Conservation (phyloP, 2,329 filamentous ascomycete genomes). For the Botrytis aclada region DNA sequence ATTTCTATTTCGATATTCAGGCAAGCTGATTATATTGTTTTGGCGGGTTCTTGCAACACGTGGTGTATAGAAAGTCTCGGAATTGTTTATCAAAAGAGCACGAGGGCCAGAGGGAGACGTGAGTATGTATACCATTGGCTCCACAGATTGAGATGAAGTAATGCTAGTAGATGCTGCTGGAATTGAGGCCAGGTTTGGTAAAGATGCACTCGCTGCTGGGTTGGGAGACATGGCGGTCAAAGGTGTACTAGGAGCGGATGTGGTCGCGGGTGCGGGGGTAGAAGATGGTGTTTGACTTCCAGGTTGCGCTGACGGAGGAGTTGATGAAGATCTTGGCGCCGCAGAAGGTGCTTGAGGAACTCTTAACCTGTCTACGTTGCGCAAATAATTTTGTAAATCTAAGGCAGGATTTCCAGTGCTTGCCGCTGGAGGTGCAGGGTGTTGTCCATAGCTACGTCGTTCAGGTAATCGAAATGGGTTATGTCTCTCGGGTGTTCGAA, state of each 20-base stretch:
- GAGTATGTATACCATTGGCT: conserved; percentile 57
- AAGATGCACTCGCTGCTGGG: conserved; percentile 14
- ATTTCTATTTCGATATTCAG: conserved; percentile 33
- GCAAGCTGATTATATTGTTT: conserved; percentile 22
- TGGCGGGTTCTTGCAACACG: conserved; percentile 31
- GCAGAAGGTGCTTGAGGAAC: conserved; percentile 22
- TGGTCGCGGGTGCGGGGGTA: conserved; percentile 4
- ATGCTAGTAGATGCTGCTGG: conserved; percentile 23
- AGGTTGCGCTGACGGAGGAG: conserved; percentile 14
- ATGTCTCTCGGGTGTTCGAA: conserved; percentile 22
- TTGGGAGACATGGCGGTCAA: background rate
- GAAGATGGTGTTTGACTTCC: conserved; percentile 19
- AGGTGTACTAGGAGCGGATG: conserved; percentile 10
- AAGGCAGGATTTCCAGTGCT: conserved; percentile 24
- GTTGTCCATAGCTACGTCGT: conserved; percentile 24
- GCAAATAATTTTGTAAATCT: conserved; percentile 32
- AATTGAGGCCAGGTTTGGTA: background rate
- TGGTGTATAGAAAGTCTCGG: conserved; percentile 52
- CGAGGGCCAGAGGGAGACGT: conserved; percentile 59
- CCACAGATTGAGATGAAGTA: conserved; percentile 29
- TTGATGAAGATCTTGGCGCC: conserved; percentile 26
- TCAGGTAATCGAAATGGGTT: conserved; percentile 19
- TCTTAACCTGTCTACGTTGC: conserved; percentile 31
- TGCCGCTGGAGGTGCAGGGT: conserved; percentile 2
- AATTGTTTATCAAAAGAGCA: conserved; percentile 54